Evolutionary conservation across 2,329 filamentous ascomycete genomes (phyloP).

Genomic region (Claviceps capensis): DNA sequence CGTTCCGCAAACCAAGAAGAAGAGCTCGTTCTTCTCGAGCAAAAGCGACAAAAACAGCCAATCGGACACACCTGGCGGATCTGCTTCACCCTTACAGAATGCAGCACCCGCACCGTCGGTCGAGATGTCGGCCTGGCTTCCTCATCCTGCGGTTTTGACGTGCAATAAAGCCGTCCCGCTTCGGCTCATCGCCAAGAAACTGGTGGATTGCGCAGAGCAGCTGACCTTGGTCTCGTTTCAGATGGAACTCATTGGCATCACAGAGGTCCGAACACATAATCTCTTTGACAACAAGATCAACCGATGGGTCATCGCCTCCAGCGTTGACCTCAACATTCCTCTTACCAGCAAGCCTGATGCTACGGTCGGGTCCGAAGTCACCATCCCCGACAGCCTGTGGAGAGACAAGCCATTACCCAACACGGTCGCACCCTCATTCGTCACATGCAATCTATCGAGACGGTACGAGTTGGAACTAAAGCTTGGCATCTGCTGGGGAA

Average conservation of each 20-base stretch:
- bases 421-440: slow-evolving; percentile 75
- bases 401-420: slow-evolving; percentile 59
- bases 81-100: slow-evolving; percentile 16
- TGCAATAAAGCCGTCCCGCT: slow-evolving; percentile 79
- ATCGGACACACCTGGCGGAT: slow-evolving; percentile 9
- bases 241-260: slow-evolving; percentile 68
- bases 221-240: slow-evolving; percentile 69
- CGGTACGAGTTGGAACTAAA: slow-evolving; percentile 74
- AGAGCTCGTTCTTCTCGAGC: slow-evolving; percentile 45
- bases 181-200: slow-evolving; percentile 64
- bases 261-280: slow-evolving; percentile 66
- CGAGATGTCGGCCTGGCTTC: slow-evolving; percentile 65
- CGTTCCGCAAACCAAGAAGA: slow-evolving; percentile 25
- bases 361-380: slow-evolving; percentile 50
- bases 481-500: slow-evolving; percentile 64
- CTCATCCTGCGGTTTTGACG: slow-evolving; percentile 76
- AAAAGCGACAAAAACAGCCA: slow-evolving; percentile 11
- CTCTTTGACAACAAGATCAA: slow-evolving; percentile 55
- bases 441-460: slow-evolving; percentile 75
- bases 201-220: slow-evolving; percentile 52
- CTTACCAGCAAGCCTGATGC: slow-evolving; percentile 44
- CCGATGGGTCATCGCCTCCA: slow-evolving; percentile 63
- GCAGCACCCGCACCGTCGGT: slow-evolving; percentile 44
- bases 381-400: slow-evolving; percentile 64
- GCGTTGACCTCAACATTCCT: slow-evolving; percentile 56